A percentile compares a stretch with the other conserved stretches of the same genome.
phyloP scores from a whole-genome alignment of 2,329 filamentous ascomycete species.

The Clarireedia paspali region DNA sequence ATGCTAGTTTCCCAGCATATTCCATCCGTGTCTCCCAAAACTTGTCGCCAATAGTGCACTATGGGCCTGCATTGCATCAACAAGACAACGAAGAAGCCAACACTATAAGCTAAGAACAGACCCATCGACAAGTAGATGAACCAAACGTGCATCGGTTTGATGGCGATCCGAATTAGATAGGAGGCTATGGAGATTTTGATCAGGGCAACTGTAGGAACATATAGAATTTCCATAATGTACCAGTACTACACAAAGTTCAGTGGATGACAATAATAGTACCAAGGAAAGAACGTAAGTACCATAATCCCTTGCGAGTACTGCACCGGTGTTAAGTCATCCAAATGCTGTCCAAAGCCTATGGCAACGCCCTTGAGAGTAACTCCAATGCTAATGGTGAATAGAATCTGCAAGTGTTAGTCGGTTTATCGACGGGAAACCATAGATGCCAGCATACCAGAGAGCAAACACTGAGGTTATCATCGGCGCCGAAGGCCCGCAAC shows the following conservation, averaged over 20 bases:
- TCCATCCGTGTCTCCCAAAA: slow-evolving; percentile 21
- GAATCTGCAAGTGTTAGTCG: slow-evolving; percentile 9
- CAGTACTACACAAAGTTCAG: slow-evolving; percentile 14
- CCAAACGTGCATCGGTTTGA: background rate
- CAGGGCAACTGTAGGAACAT: slow-evolving; percentile 35
- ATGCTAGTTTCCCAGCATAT: slow-evolving; percentile 24
- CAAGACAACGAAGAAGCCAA: background rate
- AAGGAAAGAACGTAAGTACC: slow-evolving; percentile 9
- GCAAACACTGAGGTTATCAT: slow-evolving; percentile 41
- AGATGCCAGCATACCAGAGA: slow-evolving; percentile 34
- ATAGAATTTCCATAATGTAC: slow-evolving; percentile 29
- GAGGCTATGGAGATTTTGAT: slow-evolving; percentile 5
- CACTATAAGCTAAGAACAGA: slow-evolving; percentile 29
- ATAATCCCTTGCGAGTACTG: slow-evolving; percentile 13
- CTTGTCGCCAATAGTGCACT: slow-evolving; percentile 31
- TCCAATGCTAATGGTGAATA: slow-evolving; percentile 14
- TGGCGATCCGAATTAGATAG: slow-evolving; percentile 6
- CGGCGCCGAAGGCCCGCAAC: slow-evolving; percentile 35
- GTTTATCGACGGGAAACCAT: background rate
- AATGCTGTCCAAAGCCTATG: slow-evolving; percentile 19
- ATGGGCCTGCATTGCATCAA: slow-evolving; percentile 23
- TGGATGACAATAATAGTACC: background rate
- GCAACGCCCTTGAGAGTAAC: slow-evolving; percentile 17
- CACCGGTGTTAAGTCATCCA: slow-evolving; percentile 2
- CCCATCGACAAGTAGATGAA: background rate